Percentiles rank a stretch among this genome's conserved stretches.
phyloP scores from a whole-genome alignment of 352 stramenopile species.

The Peronospora belbahrii region DNA sequence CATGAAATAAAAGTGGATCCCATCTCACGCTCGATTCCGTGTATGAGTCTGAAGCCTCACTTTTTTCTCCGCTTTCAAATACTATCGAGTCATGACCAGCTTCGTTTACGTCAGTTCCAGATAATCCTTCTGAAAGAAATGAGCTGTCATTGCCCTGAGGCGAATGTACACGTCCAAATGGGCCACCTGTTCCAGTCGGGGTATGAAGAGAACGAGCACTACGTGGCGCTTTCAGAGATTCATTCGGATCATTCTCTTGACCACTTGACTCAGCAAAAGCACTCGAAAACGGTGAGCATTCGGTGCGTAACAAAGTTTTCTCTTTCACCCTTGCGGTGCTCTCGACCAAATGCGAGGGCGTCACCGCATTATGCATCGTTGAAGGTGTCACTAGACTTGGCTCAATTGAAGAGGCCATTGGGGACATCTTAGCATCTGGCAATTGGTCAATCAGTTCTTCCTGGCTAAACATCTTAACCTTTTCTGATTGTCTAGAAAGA shows the following conservation, averaged over 20 bases:
- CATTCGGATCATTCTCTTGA: constrained; percentile 13
- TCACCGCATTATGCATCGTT: not conserved
- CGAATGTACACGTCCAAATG: constrained; percentile 26
- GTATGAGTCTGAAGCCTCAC: constrained; percentile 11
- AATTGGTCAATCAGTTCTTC: constrained; percentile 1
- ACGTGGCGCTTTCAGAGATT: constrained; percentile 21
- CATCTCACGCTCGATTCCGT: constrained; percentile 17
- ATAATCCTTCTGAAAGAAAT: constrained; percentile 6
- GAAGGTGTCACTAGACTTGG: not conserved
- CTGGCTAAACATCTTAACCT: not conserved
- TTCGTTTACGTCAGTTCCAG: constrained; percentile 6
- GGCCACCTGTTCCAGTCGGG: constrained; percentile 21
- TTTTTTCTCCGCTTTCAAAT: constrained; percentile 5
- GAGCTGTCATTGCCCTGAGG: constrained; percentile 9
- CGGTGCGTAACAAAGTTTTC: constrained; percentile 3
- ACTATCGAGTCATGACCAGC: not conserved
- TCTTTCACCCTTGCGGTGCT: constrained; percentile 4
- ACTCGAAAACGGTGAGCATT: constrained; percentile 20
- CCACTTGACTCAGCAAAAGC: constrained; percentile 5
- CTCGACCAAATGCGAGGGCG: constrained; percentile 1
- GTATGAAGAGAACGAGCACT: constrained; percentile 27
- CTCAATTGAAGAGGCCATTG: not conserved
- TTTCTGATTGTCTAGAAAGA: constrained; percentile 1
- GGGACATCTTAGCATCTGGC: not conserved
- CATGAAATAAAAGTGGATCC: constrained; percentile 8